Evolutionary conservation across 192 early-diverging fungal species (phyloP).

Genomic region (Mortierella claussenii): DNA sequence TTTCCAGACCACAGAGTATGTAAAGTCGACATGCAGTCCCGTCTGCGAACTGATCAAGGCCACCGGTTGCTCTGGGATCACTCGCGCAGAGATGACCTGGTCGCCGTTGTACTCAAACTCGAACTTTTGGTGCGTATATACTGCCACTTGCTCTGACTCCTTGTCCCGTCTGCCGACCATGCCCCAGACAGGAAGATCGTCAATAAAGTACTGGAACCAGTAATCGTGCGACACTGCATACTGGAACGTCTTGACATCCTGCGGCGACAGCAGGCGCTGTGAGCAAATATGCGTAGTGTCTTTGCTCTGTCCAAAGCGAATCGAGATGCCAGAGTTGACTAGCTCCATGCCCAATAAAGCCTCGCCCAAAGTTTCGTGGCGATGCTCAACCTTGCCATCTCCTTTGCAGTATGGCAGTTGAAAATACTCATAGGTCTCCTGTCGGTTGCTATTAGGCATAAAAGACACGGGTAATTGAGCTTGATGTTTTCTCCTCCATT

Average conservation of each 20-base stretch:
- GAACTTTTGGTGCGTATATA: constrained; percentile 74
- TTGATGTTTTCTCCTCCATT: too few species aligned
- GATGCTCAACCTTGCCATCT: constrained; percentile 66
- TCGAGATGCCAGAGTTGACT: constrained; percentile 74
- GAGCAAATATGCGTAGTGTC: constrained; percentile 59
- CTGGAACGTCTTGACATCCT: constrained; percentile 66
- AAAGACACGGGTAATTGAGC: too few species aligned
- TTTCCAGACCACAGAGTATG: constrained; percentile 77
- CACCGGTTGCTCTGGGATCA: constrained; percentile 52
- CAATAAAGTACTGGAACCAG: constrained; percentile 72
- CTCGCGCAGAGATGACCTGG: constrained; percentile 65
- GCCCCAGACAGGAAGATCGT: constrained; percentile 46
- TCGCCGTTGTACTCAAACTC: constrained; percentile 71
- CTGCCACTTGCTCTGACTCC: constrained; percentile 28
- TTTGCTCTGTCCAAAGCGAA: constrained; percentile 62
- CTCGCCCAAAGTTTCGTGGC: constrained; percentile 84
- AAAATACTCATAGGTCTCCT: constrained; percentile 81
- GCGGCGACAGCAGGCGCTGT: constrained; percentile 45
- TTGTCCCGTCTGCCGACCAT: constrained; percentile 59
- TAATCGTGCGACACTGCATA: constrained; percentile 74
- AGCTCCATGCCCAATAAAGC: constrained; percentile 82
- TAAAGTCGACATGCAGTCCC: constrained; percentile 66
- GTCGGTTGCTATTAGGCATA: constrained; percentile 61
- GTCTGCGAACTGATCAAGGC: constrained; percentile 26
- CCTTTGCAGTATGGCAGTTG: constrained; percentile 81